Evolutionary conservation across 768 basidiomycete species (phyloP), one percentile per base, ranked within the genome.

Genomic region (Ramaria rubella): DNA sequence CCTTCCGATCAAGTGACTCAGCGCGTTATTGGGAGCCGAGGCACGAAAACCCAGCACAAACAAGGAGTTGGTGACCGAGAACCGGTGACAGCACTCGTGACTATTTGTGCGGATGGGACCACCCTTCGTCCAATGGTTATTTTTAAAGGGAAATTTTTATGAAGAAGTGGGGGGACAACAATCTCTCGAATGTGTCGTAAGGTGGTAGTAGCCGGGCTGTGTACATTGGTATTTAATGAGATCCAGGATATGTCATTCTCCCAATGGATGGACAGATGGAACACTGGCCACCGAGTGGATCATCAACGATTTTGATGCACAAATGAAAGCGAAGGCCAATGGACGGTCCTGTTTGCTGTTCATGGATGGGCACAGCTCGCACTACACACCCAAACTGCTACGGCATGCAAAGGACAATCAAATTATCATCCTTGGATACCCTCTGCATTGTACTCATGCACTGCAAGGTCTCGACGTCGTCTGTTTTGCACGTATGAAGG

Each of bases 321-420:
- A 69, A 36, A 80, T 76, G 17, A 45, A 60, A 9, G 64, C 59
- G 14, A 75, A 77, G 55, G 70, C 69, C 4, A 55, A 53, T 12
- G 69, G 70, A 3, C 42, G 59, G 5, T 44, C 60, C 12, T 58
- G 64, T 0, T 56, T 77, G 1, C 73, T 81, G 9, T 59, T 74
- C 12, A 67, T 80, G 11, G 75, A 80, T 66, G 74, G 79, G 0
- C 78, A 81, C 52, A 70, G 65, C 49, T 78, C 73, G 0, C 77
- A 80, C 55, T 73, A 70, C 56, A 72, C 69, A 3, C 46, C 53
- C 4, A 64, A 55, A 5, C 75, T 79, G 54, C 70, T 81, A n/a
- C 53, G 67, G 11, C 73, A 73, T 64, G 73, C 74, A 1, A 51
- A 61, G 1, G 48, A 62, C 0, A 52, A 76, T 58, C 62, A 68